These are phyloP conservation scores for Vigna nakashimae DNA, from an alignment of 306 rosid genomes.

Conservation along the genomic window DNA sequence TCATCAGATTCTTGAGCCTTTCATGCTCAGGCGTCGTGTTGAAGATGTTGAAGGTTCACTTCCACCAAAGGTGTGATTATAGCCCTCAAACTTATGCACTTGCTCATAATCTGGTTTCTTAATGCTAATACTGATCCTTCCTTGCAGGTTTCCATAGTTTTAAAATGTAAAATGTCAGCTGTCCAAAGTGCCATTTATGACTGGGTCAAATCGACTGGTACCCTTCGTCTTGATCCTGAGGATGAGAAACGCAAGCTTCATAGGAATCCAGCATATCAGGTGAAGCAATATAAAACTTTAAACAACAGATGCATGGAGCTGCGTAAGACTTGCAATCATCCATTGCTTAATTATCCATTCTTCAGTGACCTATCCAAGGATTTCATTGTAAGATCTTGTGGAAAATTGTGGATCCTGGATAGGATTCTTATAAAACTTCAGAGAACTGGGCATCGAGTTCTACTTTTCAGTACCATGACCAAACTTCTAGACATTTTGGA, in stretches of 20 bases:
- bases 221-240: slow-evolving; percentile 99
- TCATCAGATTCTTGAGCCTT: slow-evolving; percentile 99
- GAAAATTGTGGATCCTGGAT: slow-evolving; percentile 96
- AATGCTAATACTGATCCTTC: slow-evolving; percentile 44
- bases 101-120: slow-evolving; percentile 37
- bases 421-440: slow-evolving; percentile 94
- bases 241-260: slow-evolving; percentile 82
- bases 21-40: slow-evolving; percentile 99
- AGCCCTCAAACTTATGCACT: slow-evolving; percentile 32
- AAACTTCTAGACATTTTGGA: slow-evolving; percentile 96
- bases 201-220: slow-evolving; percentile 97
- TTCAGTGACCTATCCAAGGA: slow-evolving; percentile 88
- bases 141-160: slow-evolving; percentile 87
- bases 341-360: slow-evolving; percentile 91
- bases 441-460: slow-evolving; percentile 93
- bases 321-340: slow-evolving; percentile 98
- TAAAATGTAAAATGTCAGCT: slow-evolving; percentile 93
- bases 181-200: slow-evolving; percentile 94
- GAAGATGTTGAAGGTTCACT: slow-evolving; percentile 99
- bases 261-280: slow-evolving; percentile 76
- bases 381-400: slow-evolving; percentile 89
- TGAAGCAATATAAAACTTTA: slow-evolving; percentile 86
- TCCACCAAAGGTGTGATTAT: slow-evolving; percentile 81
- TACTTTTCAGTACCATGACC: slow-evolving; percentile 98
- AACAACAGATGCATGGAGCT: slow-evolving; percentile 99